phyloP scores from a whole-genome alignment of 441 rosid genomes.

The Arabidopsis hybrid region DNA sequence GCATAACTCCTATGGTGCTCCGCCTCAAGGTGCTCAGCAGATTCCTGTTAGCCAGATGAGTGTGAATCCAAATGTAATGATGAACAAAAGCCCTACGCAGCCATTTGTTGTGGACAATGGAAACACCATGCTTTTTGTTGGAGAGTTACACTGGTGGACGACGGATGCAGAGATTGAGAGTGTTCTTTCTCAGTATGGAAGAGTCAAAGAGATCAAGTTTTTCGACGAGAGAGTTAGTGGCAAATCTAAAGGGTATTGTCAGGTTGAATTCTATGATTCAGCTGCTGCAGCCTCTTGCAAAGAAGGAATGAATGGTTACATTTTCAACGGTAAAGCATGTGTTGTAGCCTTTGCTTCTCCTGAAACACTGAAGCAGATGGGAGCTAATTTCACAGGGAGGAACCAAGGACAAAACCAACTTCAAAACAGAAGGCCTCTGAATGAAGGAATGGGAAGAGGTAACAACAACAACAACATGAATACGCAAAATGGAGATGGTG shows the following conservation, averaged over 20 bases:
- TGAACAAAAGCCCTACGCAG: conserved; percentile 72
- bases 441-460: conserved; percentile 77
- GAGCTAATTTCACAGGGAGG: conserved; percentile 68
- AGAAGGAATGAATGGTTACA: conserved; percentile 88
- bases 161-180: conserved; percentile 94
- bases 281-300: conserved; percentile 85
- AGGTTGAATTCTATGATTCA: conserved; percentile 85
- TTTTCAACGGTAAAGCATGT: conserved; percentile 90
- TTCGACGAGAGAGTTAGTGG: conserved; percentile 93
- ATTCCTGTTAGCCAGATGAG: conserved; percentile 59
- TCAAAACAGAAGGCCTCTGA: conserved; percentile 69
- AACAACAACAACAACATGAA: conserved; percentile 52
- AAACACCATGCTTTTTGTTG: conserved; percentile 85
- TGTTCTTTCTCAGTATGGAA: conserved; percentile 75
- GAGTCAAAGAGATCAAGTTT: conserved; percentile 84
- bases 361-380: conserved; percentile 83
- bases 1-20: conserved; percentile 55
- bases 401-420: conserved; percentile 70
- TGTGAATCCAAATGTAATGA: conserved; percentile 53
- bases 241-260: conserved; percentile 90
- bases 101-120: conserved; percentile 80
- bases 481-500: conserved; percentile 81
- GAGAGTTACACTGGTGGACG: conserved; percentile 99
- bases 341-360: conserved; percentile 97
- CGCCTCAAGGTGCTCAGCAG: conserved; percentile 53